Evolutionary conservation across 345 rosid species (phyloP), one percentile per base, ranked within the genome.

Genomic region (Diplotaxis tenuifolia): DNA sequence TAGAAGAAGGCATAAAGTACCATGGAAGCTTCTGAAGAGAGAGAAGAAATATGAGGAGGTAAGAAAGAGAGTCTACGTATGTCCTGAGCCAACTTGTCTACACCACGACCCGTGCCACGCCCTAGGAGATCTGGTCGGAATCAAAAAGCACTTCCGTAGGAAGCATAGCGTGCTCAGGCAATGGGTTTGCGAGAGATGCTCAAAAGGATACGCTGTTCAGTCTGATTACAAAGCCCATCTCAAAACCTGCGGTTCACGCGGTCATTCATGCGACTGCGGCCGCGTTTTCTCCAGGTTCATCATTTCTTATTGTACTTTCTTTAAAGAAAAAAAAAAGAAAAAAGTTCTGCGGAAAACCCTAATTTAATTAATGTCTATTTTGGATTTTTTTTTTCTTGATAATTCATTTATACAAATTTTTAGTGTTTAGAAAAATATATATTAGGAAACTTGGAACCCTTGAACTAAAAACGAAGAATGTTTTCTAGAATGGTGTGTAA

Each of bases 201-300:
- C 91, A 0, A 94, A 94, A 78, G 97, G 88, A 7, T 94, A 94
- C n/a, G 98, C 97, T 1, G 98, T 94, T 81, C 97, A 94, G 70
- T 94, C 98, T 14, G 98, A 94, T 72, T 94, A 81, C 80, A 94
- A 91, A 77, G 97, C 98, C 6, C 98, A 94, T 76, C 97, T 94
- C 80, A 94, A 94, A 73, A 94, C 97, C 14, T 94, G 98, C 32
- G 98, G 98, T 67, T 91, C 96, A 64, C 60, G 98, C 9, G 98
- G 98, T 78, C 98, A 94, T 72, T 91, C 98, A 20, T 94, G 98
- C 63, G 98, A 94, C 71, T 94, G 98, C 47, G 98, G 98, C 65
- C 89, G 96, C 15, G 98, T 94, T 69, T 94, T 94, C 71, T 94
- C 98, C 38, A 94, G 98, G 98, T 94, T 70, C 22, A 3, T 50